These are phyloP conservation scores for Rhamnella rubrinervis DNA, from an alignment of 331 rosid genomes.

Conservation along the genomic window DNA sequence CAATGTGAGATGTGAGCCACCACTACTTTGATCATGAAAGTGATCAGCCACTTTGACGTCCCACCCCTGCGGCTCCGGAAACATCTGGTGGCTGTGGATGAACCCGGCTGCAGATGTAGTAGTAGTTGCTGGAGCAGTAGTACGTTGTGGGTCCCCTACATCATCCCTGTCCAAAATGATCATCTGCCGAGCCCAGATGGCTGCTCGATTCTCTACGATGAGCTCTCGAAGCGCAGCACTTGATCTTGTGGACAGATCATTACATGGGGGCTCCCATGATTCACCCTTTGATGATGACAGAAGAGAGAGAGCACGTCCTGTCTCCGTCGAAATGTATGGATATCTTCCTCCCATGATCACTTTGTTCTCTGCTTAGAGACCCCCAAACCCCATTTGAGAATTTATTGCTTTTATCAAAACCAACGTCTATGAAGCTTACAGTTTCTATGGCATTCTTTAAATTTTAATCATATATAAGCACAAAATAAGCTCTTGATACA, in stretches of 20 bases:
- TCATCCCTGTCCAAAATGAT: slow-evolving; percentile 44
- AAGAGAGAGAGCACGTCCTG: slow-evolving; percentile 98
- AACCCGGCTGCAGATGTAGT: too few species aligned
- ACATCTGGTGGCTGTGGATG: slow-evolving; percentile 46
- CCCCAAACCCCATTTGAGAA: neutral
- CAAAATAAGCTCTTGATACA: too few species aligned
- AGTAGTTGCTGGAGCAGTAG: too few species aligned
- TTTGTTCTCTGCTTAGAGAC: slow-evolving; percentile 20
- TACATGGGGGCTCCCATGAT: slow-evolving; percentile 51
- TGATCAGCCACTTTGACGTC: neutral
- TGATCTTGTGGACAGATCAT: slow-evolving; percentile 72
- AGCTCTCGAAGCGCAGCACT: slow-evolving; percentile 81
- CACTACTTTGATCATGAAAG: slow-evolving; percentile 12
- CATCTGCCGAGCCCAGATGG: slow-evolving; percentile 54
- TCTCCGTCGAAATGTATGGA: slow-evolving; percentile 32
- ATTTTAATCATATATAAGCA: too few species aligned
- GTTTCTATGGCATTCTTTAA: too few species aligned
- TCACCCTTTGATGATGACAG: slow-evolving; percentile 80
- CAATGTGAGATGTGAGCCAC: slow-evolving; percentile 38
- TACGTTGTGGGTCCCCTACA: slow-evolving; percentile 24
- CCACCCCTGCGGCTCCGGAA: slow-evolving; percentile 40
- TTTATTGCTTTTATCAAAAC: too few species aligned
- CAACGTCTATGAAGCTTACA: too few species aligned
- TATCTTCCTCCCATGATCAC: slow-evolving; percentile 28
- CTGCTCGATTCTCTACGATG: slow-evolving; percentile 82